Percentiles rank a stretch among this genome's conserved stretches.
These are phyloP conservation scores for Aspergillus pseudotamarii DNA, from an alignment of 2,329 filamentous ascomycete species.

Conservation along the genomic window DNA sequence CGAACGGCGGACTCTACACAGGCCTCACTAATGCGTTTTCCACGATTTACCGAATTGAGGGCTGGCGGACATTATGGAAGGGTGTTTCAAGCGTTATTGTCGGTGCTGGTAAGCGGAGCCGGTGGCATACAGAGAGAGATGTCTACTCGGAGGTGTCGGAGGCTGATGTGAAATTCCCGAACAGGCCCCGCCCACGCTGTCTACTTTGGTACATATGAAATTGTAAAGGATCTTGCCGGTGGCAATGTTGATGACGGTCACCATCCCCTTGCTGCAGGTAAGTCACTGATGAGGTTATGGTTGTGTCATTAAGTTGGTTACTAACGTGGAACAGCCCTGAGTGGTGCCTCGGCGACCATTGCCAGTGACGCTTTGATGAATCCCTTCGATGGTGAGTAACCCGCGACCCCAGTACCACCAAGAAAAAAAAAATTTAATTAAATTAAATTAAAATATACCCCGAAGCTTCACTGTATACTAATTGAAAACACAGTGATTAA, in stretches of 20 bases:
- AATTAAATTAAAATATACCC: background rate
- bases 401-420: background rate
- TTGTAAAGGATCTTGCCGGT: constrained; percentile 93
- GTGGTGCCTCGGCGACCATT: constrained; percentile 92
- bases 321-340: constrained; percentile 68
- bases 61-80: constrained; percentile 89
- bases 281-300: constrained; percentile 29
- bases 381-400: constrained; percentile 83
- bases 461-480: background rate
- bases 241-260: constrained; percentile 83
- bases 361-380: constrained; percentile 99
- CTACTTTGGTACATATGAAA: constrained; percentile 97
- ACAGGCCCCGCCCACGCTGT: constrained; percentile 93
- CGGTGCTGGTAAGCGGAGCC: constrained; percentile 72
- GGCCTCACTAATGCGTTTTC: constrained; percentile 91
- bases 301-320: constrained; percentile 9
- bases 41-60: constrained; percentile 88
- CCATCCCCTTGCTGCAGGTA: constrained; percentile 90
- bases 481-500: constrained; percentile 75
- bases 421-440: no score
- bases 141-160: background rate
- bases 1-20: constrained; percentile 77
- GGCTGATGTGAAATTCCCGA: constrained; percentile 28
- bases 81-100: constrained; percentile 95
- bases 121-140: background rate